Conservation (phyloP, 768 basidiomycete species). For the Leccinum variicolor region DNA sequence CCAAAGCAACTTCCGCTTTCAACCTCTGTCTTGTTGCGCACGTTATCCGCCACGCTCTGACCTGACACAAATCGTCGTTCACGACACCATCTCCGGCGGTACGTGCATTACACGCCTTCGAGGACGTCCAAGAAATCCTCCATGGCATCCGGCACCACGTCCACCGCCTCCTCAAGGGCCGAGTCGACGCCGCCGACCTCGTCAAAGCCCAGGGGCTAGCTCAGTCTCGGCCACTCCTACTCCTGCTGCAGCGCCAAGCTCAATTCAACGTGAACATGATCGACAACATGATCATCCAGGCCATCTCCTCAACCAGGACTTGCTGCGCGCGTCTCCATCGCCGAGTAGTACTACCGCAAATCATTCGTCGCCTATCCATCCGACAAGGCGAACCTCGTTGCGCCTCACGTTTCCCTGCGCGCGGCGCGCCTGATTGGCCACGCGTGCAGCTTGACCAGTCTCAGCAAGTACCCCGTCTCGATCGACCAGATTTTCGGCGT, state of each 20-base stretch:
- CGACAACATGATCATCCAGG: too few species aligned
- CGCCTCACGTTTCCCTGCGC: too few species aligned
- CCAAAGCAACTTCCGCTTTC: neutral
- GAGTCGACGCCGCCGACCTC: constrained; percentile 86
- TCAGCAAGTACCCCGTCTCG: too few species aligned
- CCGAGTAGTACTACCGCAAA: too few species aligned
- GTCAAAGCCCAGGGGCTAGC: constrained; percentile 72
- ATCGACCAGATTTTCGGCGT: too few species aligned
- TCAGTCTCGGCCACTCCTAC: constrained; percentile 96
- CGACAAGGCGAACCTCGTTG: too few species aligned
- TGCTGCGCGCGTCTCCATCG: too few species aligned
- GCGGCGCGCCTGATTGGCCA: too few species aligned
- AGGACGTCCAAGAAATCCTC: constrained; percentile 80
- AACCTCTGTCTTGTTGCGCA: constrained; percentile 45
- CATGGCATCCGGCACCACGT: constrained; percentile 93
- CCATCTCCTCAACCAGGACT: too few species aligned
- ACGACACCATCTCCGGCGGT: constrained; percentile 61
- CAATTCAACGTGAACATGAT: constrained; percentile 81
- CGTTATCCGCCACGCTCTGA: constrained; percentile 46
- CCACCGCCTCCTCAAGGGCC: constrained; percentile 81
- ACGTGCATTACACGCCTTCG: constrained; percentile 66
- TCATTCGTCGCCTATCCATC: too few species aligned
- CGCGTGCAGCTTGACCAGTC: too few species aligned
- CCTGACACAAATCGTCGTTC: too few species aligned
- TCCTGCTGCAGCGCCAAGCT: constrained; percentile 81